These are phyloP conservation scores for Croton setiger DNA, from an alignment of 441 rosid genomes.

Conservation along the genomic window DNA sequence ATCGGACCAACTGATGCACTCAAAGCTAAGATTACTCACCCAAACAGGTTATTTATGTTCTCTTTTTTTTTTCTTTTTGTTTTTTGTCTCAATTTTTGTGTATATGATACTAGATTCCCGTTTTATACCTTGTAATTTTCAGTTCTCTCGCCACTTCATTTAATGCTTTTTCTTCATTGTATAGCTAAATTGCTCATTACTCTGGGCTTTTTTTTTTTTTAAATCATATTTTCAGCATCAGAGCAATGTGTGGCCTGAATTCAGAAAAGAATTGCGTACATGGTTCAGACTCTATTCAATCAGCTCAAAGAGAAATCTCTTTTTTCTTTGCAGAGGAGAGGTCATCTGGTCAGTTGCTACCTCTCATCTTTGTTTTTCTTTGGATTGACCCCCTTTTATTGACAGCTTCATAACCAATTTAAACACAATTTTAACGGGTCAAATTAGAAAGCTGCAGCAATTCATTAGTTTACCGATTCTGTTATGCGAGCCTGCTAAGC, in stretches of 20 bases:
- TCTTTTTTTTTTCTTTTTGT: not conserved
- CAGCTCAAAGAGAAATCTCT: slow-evolving; percentile 72
- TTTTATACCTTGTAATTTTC: not conserved
- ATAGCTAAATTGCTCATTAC: not conserved
- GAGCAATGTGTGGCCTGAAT: slow-evolving; percentile 74
- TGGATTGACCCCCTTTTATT: not conserved
- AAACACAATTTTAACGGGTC: no score
- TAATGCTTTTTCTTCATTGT: not conserved
- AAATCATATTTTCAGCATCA: slow-evolving; percentile 41
- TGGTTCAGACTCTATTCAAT: slow-evolving; percentile 74
- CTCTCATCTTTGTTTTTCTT: not conserved
- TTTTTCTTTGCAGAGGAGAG: slow-evolving; percentile 57
- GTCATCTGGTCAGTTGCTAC: slow-evolving; percentile 37
- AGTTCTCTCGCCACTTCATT: not conserved
- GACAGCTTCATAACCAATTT: not conserved
- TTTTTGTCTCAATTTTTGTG: not conserved
- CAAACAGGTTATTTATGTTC: slow-evolving; percentile 48
- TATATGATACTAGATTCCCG: not conserved
- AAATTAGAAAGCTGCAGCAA: no score
- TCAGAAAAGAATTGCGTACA: slow-evolving; percentile 69
- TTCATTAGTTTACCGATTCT: no score
- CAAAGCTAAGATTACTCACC: slow-evolving; percentile 70
- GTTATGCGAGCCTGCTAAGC: no score
- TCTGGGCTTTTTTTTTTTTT: slow-evolving; percentile 12
- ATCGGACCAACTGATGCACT: slow-evolving; percentile 78